Percentiles rank a stretch among this genome's conserved stretches.
Conservation (phyloP, 371 early-diverging fungal species). For the Rhizopus sp. region DNA sequence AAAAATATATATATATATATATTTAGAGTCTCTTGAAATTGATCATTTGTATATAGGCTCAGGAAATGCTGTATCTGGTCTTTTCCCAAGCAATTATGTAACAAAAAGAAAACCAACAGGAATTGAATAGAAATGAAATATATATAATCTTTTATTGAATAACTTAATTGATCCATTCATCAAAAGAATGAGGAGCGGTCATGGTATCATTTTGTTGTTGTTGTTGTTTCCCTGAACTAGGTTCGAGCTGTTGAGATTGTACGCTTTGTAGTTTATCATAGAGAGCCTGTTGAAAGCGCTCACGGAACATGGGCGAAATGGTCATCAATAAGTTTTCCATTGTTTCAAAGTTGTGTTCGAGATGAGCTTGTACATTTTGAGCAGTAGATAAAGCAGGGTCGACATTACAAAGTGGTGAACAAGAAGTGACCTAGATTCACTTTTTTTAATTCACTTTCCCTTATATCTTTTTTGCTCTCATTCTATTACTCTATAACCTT, state of each 20-base stretch:
- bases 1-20: constrained; percentile 17
- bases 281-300: constrained; percentile 32
- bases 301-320: constrained; percentile 40
- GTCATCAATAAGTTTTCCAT: constrained; percentile 42
- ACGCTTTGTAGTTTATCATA: constrained; percentile 31
- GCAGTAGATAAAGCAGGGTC: constrained; percentile 14
- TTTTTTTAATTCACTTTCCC: background rate
- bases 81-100: constrained; percentile 48
- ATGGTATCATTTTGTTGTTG: background rate
- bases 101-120: constrained; percentile 21
- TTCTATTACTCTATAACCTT: constrained; percentile 27
- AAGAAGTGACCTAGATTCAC: constrained; percentile 22
- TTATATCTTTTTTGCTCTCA: background rate
- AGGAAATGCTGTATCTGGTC: constrained; percentile 35
- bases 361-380: constrained; percentile 14
- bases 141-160: too few relatives aligned
- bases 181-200: constrained; percentile 7
- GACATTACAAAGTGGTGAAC: constrained; percentile 24
- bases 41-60: background rate
- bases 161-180: constrained; percentile 5
- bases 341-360: constrained; percentile 30
- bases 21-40: background rate
- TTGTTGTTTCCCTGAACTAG: background rate
- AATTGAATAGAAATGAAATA: too few relatives aligned
- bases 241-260: constrained; percentile 10